Conservation (phyloP, 805 yeast species). For the Candida nanaspora region DNA sequence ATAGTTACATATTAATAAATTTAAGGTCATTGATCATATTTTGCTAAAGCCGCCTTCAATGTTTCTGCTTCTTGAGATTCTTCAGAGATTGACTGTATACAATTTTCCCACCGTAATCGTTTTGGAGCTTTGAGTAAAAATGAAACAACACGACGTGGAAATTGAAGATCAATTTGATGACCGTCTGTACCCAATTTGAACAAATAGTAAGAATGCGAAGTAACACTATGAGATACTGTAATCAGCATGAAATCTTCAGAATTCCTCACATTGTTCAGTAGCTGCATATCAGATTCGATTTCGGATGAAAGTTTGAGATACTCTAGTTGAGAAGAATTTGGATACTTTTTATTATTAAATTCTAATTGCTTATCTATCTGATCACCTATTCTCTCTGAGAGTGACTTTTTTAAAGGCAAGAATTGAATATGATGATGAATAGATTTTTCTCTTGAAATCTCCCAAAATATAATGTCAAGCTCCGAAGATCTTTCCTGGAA, state of each 20-base stretch:
- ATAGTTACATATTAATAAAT: background rate
- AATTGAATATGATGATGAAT: conserved; percentile 75
- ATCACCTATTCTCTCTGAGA: conserved; percentile 22
- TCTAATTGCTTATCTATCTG: conserved; percentile 36
- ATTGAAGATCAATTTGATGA: conserved; percentile 58
- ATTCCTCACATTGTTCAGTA: conserved; percentile 18
- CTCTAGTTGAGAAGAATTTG: conserved; percentile 30
- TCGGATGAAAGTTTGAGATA: conserved; percentile 28
- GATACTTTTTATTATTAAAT: conserved; percentile 41
- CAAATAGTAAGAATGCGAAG: conserved; percentile 17
- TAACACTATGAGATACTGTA: conserved; percentile 10
- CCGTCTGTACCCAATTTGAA: conserved; percentile 22
- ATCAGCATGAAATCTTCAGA: conserved; percentile 32
- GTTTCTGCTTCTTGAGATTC: conserved; percentile 58
- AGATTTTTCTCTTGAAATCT: conserved; percentile 54
- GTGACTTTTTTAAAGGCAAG: conserved; percentile 50
- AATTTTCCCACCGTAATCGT: conserved; percentile 69
- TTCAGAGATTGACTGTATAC: conserved; percentile 54
- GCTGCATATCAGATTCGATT: conserved; percentile 13
- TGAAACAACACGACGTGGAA: conserved; percentile 78
- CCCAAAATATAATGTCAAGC: conserved; percentile 56
- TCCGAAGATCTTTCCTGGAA: conserved; percentile 28
- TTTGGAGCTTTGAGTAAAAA: conserved; percentile 51
- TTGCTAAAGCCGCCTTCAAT: conserved; percentile 37
- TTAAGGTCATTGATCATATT: background rate